A percentile compares a stretch with the other conserved stretches of the same genome.
phyloP scores from a whole-genome alignment of 2,329 filamentous ascomycete genomes.

The Curvularia hawaiiensis region DNA sequence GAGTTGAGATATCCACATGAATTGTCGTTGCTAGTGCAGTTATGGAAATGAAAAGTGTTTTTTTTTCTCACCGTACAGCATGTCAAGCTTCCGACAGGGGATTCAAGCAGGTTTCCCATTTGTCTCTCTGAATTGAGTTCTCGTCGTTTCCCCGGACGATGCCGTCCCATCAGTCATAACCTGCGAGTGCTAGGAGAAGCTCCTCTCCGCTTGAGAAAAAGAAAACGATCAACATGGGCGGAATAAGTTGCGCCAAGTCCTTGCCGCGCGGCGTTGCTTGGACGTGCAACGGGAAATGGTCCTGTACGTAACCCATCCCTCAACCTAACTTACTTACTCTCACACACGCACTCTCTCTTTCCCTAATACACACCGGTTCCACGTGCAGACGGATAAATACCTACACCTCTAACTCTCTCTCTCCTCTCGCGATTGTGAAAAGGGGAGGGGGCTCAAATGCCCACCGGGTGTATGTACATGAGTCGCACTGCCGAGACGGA shows the following conservation, averaged over 20 bases:
- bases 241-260: slow-evolving; percentile 13
- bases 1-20: slow-evolving; percentile 9
- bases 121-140: neutral
- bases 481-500: neutral
- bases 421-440: too few relatives aligned
- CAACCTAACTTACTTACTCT: neutral
- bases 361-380: neutral
- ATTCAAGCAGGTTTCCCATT: slow-evolving; percentile 5
- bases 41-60: slow-evolving; percentile 14
- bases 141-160: neutral
- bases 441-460: too few relatives aligned
- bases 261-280: slow-evolving; percentile 9
- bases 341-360: neutral
- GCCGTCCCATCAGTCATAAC: too few relatives aligned
- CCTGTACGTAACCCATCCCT: neutral
- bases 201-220: slow-evolving; percentile 2
- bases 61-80: neutral
- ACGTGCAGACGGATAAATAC: too few relatives aligned
- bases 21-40: slow-evolving; percentile 1
- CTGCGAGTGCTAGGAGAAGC: too few relatives aligned
- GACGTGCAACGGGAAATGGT: neutral
- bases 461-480: too few relatives aligned
- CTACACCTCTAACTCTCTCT: too few relatives aligned
- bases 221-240: slow-evolving; percentile 17
- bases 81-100: neutral